phyloP scores from a whole-genome alignment of 108 stramenopile genomes.

The Cyclostephanos invisitatus region DNA sequence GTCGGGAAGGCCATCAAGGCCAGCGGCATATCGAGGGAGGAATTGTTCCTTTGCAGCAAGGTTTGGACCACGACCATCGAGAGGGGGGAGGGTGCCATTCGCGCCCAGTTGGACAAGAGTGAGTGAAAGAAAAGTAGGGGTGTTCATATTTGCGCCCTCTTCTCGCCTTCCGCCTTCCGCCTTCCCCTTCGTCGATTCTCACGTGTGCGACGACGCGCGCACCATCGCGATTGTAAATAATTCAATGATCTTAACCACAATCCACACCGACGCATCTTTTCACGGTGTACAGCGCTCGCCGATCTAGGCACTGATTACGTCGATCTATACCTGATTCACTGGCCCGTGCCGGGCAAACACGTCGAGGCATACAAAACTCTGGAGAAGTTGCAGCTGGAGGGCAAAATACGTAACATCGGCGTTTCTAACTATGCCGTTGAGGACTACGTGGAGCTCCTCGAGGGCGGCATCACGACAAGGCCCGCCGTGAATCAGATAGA shows the following conservation, averaged over 20 bases:
- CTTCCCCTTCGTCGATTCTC: background rate
- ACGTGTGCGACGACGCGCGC: background rate
- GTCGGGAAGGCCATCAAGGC: slow-evolving; percentile 81
- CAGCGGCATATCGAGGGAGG: slow-evolving; percentile 61
- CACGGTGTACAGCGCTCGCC: slow-evolving; percentile 40
- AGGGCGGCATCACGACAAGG: slow-evolving; percentile 50
- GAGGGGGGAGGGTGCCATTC: slow-evolving; percentile 73
- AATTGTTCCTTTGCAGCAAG: slow-evolving; percentile 89
- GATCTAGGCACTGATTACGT: slow-evolving; percentile 86
- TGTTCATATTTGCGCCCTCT: background rate
- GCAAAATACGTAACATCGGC: slow-evolving; percentile 75
- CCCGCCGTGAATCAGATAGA: slow-evolving; percentile 93
- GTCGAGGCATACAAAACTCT: slow-evolving; percentile 85
- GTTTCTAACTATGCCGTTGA: slow-evolving; percentile 78
- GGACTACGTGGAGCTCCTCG: slow-evolving; percentile 83
- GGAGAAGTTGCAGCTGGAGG: slow-evolving; percentile 57
- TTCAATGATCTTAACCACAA: background rate
- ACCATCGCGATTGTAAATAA: background rate
- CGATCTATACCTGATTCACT: slow-evolving; percentile 92
- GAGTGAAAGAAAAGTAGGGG: background rate
- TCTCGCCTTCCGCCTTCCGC: background rate
- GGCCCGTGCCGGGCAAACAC: slow-evolving; percentile 91
- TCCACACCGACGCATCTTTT: background rate
- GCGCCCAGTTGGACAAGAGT: slow-evolving; percentile 65
- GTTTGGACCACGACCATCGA: slow-evolving; percentile 94